Conservation (phyloP, 2,329 filamentous ascomycete species). For the Aureobasidium sp. region DNA sequence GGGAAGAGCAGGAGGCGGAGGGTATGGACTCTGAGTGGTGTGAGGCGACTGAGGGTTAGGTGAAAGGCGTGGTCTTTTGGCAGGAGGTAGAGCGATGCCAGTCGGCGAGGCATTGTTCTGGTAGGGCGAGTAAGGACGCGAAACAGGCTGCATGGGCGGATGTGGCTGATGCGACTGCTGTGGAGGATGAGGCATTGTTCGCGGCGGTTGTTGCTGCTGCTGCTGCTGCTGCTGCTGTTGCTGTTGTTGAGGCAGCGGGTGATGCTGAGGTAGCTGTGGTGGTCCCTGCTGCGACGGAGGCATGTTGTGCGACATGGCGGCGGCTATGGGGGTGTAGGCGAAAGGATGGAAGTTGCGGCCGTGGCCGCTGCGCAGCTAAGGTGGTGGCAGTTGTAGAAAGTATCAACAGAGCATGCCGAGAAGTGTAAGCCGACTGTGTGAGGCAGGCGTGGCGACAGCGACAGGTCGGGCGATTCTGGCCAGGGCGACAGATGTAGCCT, state of each 20-base stretch:
- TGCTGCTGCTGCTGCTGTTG: too few species aligned
- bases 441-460: not conserved
- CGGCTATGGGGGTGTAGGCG: not conserved
- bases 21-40: slow-evolving; percentile 15
- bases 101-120: slow-evolving; percentile 54
- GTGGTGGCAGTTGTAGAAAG: not conserved
- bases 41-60: slow-evolving; percentile 53
- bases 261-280: slow-evolving; percentile 20
- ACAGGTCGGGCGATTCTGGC: not conserved
- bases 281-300: slow-evolving; percentile 11
- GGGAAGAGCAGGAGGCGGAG: slow-evolving; percentile 9
- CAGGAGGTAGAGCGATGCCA: slow-evolving; percentile 54
- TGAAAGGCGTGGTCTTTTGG: slow-evolving; percentile 64
- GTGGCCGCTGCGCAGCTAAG: slow-evolving; percentile 8
- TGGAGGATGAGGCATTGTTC: not conserved
- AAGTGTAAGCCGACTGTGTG: not conserved
- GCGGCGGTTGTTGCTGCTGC: not conserved
- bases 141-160: slow-evolving; percentile 18
- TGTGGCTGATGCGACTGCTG: not conserved
- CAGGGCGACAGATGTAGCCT: not conserved
- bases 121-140: slow-evolving; percentile 28
- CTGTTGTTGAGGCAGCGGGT: not conserved
- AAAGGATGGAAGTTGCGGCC: not conserved
- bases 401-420: slow-evolving; percentile 3
- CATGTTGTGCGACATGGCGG: slow-evolving; percentile 16